Evolutionary conservation across 179 eudicot species (phyloP), one percentile per base, ranked within the genome.

Genomic region (Heliamphora pulchella): DNA sequence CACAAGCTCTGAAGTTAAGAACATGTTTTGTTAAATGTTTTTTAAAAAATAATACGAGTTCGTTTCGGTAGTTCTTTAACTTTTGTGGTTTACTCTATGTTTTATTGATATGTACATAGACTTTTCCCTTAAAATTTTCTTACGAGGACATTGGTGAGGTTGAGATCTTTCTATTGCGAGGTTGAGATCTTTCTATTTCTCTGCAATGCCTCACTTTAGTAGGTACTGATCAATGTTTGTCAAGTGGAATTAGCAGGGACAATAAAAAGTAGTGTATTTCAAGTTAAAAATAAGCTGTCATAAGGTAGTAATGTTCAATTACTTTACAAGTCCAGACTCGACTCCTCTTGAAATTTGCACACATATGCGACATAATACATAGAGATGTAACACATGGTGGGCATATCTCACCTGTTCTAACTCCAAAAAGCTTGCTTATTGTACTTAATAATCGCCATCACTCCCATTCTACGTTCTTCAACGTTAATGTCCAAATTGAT

Each of bases 361-460:
- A 17, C 51, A 51, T 15, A 54, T 14, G 11, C 68, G 5, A 57
- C 46, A 43, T 17, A 67, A 48, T 57, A 43, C 39, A 58, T 77
- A 65, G 31, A 74, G 46, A 43, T 55, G 55, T 59, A 78, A 51
- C 62, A 69, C 65, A 69, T 5, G 1, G 20, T 47, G 54, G 3
- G 15, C 41, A n/a, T 41, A 15, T 55, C 43, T 59, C 74, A 3
- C 17, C 18, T 68, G 51, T 58, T 57, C 31, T 43, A 75, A 54
- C 17, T 22, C 53, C 78, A 51, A 53, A 53, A 78, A 78, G 64
- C 50, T 54, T 53, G 74, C 80, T 67, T 67, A 67, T 78, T 67
- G 9, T 73, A 65, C 65, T 74, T 15, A 14, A 57, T 57, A 39
- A 14, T 55, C 39, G 7, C 11, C 68, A 22, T 10, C 55, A 55